Percentiles rank a stretch among this genome's conserved stretches.
phyloP scores from a whole-genome alignment of 2,329 filamentous ascomycete species.

The Aspergillus novofumigatus region DNA sequence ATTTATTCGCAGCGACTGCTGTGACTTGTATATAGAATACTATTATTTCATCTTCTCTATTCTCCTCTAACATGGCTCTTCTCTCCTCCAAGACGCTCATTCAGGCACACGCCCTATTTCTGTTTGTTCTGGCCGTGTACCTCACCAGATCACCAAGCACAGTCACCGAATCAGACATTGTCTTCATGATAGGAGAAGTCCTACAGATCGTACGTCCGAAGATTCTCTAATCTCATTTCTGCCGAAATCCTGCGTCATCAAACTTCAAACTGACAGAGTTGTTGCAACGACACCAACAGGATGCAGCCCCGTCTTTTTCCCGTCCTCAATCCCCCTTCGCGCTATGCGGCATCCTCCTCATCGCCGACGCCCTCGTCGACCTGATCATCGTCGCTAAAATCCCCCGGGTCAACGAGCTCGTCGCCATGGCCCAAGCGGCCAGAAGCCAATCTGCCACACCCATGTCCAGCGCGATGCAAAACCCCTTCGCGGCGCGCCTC shows the following conservation, averaged over 20 bases:
- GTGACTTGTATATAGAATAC: slow-evolving; percentile 1
- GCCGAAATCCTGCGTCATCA: neutral
- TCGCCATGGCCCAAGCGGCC: slow-evolving; percentile 65
- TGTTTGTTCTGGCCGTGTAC: slow-evolving; percentile 78
- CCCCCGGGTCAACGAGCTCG: slow-evolving; percentile 63
- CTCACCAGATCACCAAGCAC: slow-evolving; percentile 69
- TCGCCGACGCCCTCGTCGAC: slow-evolving; percentile 62
- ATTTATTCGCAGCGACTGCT: neutral
- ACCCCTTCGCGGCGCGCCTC: slow-evolving; percentile 22
- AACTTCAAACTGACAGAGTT: slow-evolving; percentile 5
- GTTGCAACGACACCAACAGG: slow-evolving; percentile 27
- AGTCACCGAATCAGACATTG: slow-evolving; percentile 73
- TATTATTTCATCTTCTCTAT: neutral
- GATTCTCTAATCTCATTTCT: neutral
- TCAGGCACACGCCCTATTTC: slow-evolving; percentile 75
- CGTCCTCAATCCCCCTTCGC: slow-evolving; percentile 64
- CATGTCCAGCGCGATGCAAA: slow-evolving; percentile 15
- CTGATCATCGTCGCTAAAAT: slow-evolving; percentile 55
- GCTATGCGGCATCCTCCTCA: slow-evolving; percentile 65
- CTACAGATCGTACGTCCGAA: slow-evolving; percentile 66
- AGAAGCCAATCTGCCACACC: slow-evolving; percentile 30
- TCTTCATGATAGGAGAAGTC: slow-evolving; percentile 76
- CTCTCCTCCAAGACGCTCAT: slow-evolving; percentile 78
- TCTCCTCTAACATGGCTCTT: slow-evolving; percentile 62
- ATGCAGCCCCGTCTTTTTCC: slow-evolving; percentile 62